Evolutionary conservation across 495 filamentous ascomycete genomes (phyloP).

Genomic region (Cercophora samala): DNA sequence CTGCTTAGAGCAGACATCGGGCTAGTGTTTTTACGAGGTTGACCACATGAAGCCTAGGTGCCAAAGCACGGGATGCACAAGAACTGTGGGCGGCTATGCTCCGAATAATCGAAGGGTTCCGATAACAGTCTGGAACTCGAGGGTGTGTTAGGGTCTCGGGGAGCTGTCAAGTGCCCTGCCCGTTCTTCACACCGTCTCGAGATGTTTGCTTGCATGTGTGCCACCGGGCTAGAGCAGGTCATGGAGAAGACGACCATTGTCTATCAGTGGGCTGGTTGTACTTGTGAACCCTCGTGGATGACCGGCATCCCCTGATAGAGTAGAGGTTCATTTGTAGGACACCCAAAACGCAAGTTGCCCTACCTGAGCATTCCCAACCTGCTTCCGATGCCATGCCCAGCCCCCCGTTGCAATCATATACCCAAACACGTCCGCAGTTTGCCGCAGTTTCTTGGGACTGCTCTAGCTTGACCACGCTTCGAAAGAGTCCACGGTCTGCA

Average conservation of each 20-base stretch:
- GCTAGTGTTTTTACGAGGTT: neutral
- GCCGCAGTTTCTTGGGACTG: neutral
- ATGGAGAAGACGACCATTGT: neutral
- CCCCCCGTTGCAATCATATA: neutral
- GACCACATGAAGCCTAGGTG: neutral
- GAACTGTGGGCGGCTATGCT: neutral
- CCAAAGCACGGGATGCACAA: neutral
- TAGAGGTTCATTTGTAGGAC: neutral
- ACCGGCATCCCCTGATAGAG: neutral
- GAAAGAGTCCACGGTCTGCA: neutral
- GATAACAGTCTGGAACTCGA: too few species aligned
- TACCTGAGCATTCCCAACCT: neutral
- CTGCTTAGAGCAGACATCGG: too few species aligned
- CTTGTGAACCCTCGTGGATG: neutral
- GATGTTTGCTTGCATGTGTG: neutral
- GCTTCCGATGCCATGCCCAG: neutral
- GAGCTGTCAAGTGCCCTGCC: too few species aligned
- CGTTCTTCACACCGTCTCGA: neutral
- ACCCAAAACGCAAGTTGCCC: neutral
- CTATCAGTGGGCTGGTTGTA: neutral
- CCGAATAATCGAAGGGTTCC: neutral
- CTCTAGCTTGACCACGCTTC: neutral
- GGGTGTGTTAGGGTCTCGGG: neutral
- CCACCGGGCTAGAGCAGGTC: neutral
- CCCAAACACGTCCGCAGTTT: neutral